These are phyloP conservation scores for Talaromyces trachyspermus DNA, from an alignment of 495 filamentous ascomycete genomes.

Conservation along the genomic window DNA sequence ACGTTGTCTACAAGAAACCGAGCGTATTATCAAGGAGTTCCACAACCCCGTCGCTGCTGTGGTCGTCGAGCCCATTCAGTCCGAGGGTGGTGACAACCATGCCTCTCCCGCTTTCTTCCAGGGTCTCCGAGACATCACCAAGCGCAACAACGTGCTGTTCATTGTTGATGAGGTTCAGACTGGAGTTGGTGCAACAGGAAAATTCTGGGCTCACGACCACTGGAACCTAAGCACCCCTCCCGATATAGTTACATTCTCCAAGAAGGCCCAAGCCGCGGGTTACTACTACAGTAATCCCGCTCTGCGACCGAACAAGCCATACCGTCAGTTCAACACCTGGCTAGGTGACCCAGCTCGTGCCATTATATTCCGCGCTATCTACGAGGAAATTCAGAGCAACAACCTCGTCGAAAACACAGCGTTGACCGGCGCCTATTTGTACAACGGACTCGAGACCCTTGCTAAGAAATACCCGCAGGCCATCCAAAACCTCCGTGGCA, in stretches of 20 bases:
- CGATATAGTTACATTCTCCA: constrained; percentile 97
- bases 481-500: constrained; percentile 84
- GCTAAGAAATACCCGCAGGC: constrained; percentile 70
- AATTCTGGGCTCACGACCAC: constrained; percentile 99
- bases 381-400: constrained; percentile 76
- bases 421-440: constrained; percentile 78
- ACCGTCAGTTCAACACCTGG: constrained; percentile 99
- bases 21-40: constrained; percentile 75
- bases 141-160: constrained; percentile 77
- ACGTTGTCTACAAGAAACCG: constrained; percentile 81
- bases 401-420: constrained; percentile 78
- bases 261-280: constrained; percentile 97
- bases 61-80: constrained; percentile 93
- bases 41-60: constrained; percentile 85
- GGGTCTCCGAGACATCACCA: constrained; percentile 77
- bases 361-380: constrained; percentile 86
- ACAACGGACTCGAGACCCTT: constrained; percentile 58
- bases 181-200: constrained; percentile 84
- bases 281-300: constrained; percentile 90
- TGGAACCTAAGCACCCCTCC: constrained; percentile 80
- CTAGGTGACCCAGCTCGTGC: constrained; percentile 95
- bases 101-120: constrained; percentile 89
- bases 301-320: constrained; percentile 95
- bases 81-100: constrained; percentile 98
- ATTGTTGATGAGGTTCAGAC: constrained; percentile 99